Evolutionary conservation across 176 grass and related monocot species (phyloP), one percentile per base, ranked within the genome.

Genomic region (Poa pratensis): DNA sequence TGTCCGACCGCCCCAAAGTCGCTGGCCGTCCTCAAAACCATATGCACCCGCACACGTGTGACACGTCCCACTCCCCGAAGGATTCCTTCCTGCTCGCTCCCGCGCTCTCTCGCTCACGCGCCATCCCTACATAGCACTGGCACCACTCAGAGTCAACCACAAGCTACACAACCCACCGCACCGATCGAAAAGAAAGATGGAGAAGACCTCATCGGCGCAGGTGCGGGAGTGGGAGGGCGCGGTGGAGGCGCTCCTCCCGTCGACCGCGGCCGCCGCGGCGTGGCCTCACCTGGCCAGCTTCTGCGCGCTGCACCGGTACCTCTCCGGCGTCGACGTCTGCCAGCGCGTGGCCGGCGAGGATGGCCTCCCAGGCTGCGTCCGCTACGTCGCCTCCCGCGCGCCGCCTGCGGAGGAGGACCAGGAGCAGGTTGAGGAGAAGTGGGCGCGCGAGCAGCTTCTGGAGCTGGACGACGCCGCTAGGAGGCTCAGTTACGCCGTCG

Each of bases 271-370:
- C 1, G n/a, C 74, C 0, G 76, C 68, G 15, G 89, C 85, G 86
- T 97, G 95, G 95, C 66, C 87, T 27, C 92, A 91, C 76, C 6
- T 97, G 43, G 86, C 95, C 73, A 81, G 61, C 82, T 97, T 95
- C 92, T 93, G 80, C 90, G 53, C 76, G 75, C 17, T 91, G 79
- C 75, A 94, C 83, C 58, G 70, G 24, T 97, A 92, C 85, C 40
- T 93, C 24, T 87, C 92, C 1, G 27, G 50, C 48, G 19, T 97
- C 71, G 43, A 81, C 26, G 79, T 87, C 5, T 95, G 95, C 88
- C 72, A 89, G 83, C 91, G 22, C 42, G 85, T 86, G 18, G 48
- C 57, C 23, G 86, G 75, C 15, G 77, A 40, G 5, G 89, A 83
- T 9, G 85, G 88, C 43, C 78, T 37, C 16, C 84, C 72, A 0